Evolutionary conservation across 176 grass and related monocot genomes (phyloP).

Genomic region (bread wheat (Triticum aestivum)): DNA sequence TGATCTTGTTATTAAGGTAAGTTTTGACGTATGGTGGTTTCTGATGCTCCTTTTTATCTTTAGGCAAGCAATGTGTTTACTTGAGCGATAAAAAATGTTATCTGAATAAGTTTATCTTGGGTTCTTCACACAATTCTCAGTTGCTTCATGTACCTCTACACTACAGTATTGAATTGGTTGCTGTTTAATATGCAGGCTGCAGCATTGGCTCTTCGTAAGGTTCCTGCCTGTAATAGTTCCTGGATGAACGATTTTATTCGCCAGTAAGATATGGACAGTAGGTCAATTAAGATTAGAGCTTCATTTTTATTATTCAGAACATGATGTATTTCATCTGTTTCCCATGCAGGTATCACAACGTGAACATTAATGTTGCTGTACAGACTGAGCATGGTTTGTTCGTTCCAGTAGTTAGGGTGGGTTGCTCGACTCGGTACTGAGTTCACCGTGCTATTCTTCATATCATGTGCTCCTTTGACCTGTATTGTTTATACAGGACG

Average conservation of each 20-base stretch:
- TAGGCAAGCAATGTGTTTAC: neutral
- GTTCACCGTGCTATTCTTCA: neutral
- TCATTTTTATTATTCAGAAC: neutral
- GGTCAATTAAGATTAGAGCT: neutral
- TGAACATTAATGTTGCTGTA: slow-evolving; percentile 78
- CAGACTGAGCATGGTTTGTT: slow-evolving; percentile 74
- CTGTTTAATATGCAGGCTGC: slow-evolving; percentile 45
- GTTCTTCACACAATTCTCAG: neutral
- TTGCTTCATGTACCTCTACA: neutral
- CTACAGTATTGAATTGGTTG: neutral
- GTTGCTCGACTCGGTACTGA: slow-evolving; percentile 13
- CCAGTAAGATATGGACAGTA: slow-evolving; percentile 45
- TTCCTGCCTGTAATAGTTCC: slow-evolving; percentile 72
- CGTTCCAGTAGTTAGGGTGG: slow-evolving; percentile 68
- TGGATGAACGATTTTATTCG: slow-evolving; percentile 85
- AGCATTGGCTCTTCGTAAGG: slow-evolving; percentile 71
- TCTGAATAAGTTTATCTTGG: slow-evolving; percentile 1
- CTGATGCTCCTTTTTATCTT: neutral
- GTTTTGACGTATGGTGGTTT: slow-evolving; percentile 2
- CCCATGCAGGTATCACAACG: slow-evolving; percentile 48
- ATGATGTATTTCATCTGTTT: neutral
- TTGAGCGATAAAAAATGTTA: neutral
- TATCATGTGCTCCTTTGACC: neutral
- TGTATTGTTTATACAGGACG: slow-evolving; percentile 41
- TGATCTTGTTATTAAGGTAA: slow-evolving; percentile 74